Evolutionary conservation across 192 early-diverging fungal species (phyloP).

Genomic region (Lobosporangium transversale): DNA sequence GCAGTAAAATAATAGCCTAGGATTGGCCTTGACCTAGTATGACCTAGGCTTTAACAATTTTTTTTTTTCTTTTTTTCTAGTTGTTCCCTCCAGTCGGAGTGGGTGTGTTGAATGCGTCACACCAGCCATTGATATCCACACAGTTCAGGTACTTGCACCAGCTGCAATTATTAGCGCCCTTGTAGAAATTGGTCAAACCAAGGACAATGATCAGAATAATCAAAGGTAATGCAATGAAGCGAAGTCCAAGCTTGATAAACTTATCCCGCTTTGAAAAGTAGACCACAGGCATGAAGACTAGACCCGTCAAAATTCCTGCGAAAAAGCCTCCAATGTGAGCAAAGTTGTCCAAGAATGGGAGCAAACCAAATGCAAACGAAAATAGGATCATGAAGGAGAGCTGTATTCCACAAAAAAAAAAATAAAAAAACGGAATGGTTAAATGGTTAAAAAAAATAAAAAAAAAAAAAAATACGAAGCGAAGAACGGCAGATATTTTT

Average conservation of each 20-base stretch:
- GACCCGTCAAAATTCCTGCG: constrained; percentile 69
- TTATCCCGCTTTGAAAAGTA: constrained; percentile 61
- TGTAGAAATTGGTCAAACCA: constrained; percentile 62
- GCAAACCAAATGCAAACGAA: constrained; percentile 75
- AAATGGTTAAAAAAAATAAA: not conserved
- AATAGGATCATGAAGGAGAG: constrained; percentile 69
- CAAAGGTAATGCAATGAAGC: constrained; percentile 50
- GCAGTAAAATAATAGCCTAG: too few species aligned
- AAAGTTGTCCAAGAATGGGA: constrained; percentile 87
- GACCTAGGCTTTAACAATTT: too few species aligned
- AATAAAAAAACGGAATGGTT: not conserved
- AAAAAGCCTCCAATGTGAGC: constrained; percentile 87
- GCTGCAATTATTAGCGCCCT: constrained; percentile 56
- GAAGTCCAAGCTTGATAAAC: constrained; percentile 45
- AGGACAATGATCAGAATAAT: constrained; percentile 56
- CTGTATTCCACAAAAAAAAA: constrained; percentile 2
- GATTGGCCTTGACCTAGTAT: too few species aligned
- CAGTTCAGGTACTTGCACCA: constrained; percentile 71
- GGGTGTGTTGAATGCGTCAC: constrained; percentile 52
- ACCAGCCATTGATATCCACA: constrained; percentile 62
- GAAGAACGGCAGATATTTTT: not conserved
- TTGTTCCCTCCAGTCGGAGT: not conserved
- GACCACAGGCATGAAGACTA: constrained; percentile 77
- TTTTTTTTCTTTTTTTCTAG: too few species aligned
- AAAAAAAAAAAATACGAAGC: not conserved